Evolutionary conservation across 176 grass and related monocot species (phyloP), one percentile per base, ranked within the genome.

Genomic region (Avena atlantica): DNA sequence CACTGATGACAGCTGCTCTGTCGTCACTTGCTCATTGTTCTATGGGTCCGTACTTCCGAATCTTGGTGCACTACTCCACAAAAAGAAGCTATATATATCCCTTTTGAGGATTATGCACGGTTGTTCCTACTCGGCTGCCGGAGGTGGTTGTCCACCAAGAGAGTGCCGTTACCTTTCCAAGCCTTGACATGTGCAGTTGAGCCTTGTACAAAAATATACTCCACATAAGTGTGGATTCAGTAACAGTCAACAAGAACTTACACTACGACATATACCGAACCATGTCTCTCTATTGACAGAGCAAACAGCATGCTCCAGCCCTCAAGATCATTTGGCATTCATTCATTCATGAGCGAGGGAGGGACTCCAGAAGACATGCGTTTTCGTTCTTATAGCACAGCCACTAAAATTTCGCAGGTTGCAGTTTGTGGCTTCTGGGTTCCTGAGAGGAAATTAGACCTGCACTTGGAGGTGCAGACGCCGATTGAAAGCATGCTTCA

Each of bases 131-230:
- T 72, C 40, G 40, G 69, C 69, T 47, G 40, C 7, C 19, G 6
- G 66, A 37, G 66, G 66, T 69, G 66, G 45, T 12, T 21, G 37
- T 72, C 37, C 69, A 72, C 40, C 69, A 72, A 72, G 21, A 21
- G 9, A 12, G 12, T 47, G 19, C 19, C 21, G 40, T 72, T 70
- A 70, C 7, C 0, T 42, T 70, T 16, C 67, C 27, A 27, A 70
- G 34, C 67, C 67, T 40, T 70, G 34, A 70, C 4, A n/a, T 17
- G 29, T 36, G 29, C 63, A 8, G 65, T 47, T 72, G 37, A 47
- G 40, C 69, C 19, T 21, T 12, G 37, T 12, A 72, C 19, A 72
- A 34, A 34, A 34, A 34, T 44, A 45, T n/a, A 47, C 9, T 21
- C 4, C 8, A 72, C 20, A 8, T 2, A n/a, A 40, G 70, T 48